Conservation (phyloP, 2,329 filamentous ascomycete species). For the Lachnellula willkommii region DNA sequence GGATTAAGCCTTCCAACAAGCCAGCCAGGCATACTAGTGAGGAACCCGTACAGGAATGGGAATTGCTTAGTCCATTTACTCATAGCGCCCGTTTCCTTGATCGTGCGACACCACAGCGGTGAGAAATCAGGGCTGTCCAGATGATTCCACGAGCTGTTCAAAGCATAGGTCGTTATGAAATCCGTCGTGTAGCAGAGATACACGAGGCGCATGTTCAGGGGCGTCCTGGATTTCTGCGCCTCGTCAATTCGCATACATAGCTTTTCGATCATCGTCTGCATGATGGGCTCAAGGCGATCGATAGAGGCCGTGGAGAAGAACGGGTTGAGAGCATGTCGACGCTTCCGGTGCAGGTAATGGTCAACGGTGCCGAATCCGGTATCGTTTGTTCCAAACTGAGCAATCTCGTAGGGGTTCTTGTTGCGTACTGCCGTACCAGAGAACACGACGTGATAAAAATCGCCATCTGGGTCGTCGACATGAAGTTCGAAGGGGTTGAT, state of each 20-base stretch:
- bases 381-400: constrained; percentile 5
- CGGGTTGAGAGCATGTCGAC: constrained; percentile 20
- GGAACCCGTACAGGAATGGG: constrained; percentile 12
- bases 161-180: constrained; percentile 29
- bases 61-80: constrained; percentile 20
- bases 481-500: constrained; percentile 9
- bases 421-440: constrained; percentile 1
- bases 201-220: constrained; percentile 14
- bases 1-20: constrained; percentile 10
- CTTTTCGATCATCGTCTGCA: constrained; percentile 18
- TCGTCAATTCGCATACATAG: constrained; percentile 17
- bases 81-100: constrained; percentile 10
- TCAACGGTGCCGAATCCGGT: constrained; percentile 20
- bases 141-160: constrained; percentile 22
- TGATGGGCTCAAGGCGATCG: constrained; percentile 18
- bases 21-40: constrained; percentile 8
- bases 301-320: constrained; percentile 22
- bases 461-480: constrained; percentile 4
- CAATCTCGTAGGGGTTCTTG: constrained; percentile 5
- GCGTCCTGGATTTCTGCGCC: constrained; percentile 8
- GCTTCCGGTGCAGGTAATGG: constrained; percentile 20
- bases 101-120: constrained; percentile 16
- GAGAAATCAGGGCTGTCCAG: constrained; percentile 22
- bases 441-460: constrained; percentile 6
- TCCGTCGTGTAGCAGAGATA: constrained; percentile 24